Percentiles rank a stretch among this genome's conserved stretches.
Conservation (phyloP, 2,329 filamentous ascomycete species). For the Trichoderma aggressivum region DNA sequence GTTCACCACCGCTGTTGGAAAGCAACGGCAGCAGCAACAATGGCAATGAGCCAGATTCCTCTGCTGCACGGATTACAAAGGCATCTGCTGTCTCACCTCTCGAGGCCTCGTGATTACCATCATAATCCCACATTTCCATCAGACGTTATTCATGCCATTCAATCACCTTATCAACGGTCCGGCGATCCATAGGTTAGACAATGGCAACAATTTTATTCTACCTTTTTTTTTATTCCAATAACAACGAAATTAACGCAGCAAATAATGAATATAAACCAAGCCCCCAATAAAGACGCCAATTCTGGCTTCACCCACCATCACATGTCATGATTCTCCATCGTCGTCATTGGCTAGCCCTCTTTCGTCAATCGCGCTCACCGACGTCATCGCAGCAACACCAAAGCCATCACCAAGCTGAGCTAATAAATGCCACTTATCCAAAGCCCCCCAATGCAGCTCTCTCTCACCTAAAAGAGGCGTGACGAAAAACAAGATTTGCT, state of each 20-base stretch:
- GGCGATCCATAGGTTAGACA: not conserved
- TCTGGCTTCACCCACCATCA: not conserved
- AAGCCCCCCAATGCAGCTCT: not conserved
- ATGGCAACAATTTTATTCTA: not conserved
- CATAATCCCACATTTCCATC: not conserved
- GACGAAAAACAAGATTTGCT: slow-evolving; percentile 3
- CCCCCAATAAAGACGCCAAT: not conserved
- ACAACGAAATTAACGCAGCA: not conserved
- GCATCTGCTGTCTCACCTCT: not conserved
- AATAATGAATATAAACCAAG: not conserved
- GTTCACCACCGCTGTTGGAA: not conserved
- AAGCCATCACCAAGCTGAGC: not conserved
- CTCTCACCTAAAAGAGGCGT: not conserved
- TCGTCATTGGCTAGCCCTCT: slow-evolving; percentile 5
- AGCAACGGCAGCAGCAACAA: not conserved
- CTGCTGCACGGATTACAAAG: not conserved
- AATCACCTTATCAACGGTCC: not conserved
- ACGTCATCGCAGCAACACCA: slow-evolving; percentile 13
- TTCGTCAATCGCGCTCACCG: slow-evolving; percentile 4
- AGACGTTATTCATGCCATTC: not conserved
- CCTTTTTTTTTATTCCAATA: not conserved
- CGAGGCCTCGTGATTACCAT: not conserved
- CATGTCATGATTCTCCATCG: not conserved
- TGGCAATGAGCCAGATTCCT: not conserved
- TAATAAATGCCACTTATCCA: not conserved